Conservation (phyloP, 2,329 filamentous ascomycete species). For the Fusarium heterosporum region DNA sequence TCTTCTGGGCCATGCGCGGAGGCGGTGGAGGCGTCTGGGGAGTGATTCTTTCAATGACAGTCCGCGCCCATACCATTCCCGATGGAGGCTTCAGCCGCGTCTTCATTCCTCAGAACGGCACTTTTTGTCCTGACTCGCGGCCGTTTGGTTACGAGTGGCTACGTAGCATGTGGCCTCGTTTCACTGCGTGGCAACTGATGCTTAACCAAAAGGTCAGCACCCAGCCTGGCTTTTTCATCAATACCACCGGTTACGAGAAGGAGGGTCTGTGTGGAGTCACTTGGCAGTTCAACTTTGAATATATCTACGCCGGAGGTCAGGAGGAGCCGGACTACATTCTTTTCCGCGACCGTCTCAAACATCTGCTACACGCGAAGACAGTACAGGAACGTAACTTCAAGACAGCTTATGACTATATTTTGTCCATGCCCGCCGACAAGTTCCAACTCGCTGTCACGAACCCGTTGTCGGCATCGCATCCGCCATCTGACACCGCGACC, state of each 20-base stretch:
- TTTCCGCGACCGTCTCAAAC: conserved; percentile 2
- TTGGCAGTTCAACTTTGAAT: conserved; percentile 4
- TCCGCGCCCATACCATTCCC: not conserved
- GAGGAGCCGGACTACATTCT: not conserved
- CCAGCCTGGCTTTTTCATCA: conserved; percentile 8
- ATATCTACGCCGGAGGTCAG: not conserved
- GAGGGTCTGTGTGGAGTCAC: not conserved
- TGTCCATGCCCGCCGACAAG: not conserved
- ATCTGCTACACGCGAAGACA: not conserved
- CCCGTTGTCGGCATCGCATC: not conserved
- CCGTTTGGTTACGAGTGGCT: conserved; percentile 2
- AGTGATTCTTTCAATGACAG: conserved; percentile 1
- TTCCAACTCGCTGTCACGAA: not conserved
- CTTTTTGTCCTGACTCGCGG: not conserved
- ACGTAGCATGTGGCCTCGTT: conserved; percentile 3
- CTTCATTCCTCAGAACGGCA: not conserved
- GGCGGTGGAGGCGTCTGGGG: conserved; percentile 9
- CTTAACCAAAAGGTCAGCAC: conserved; percentile 12
- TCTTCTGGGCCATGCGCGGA: conserved; percentile 9
- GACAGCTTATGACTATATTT: conserved; percentile 1
- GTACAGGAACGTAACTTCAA: not conserved
- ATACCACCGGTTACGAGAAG: not conserved
- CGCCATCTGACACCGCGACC: conserved; percentile 1
- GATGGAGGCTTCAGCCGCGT: conserved; percentile 1
- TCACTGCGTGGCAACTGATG: conserved; percentile 1